Base-by-base conservation (phyloP, 352 stramenopile genomes). In the Pythium angustatum region DNA sequence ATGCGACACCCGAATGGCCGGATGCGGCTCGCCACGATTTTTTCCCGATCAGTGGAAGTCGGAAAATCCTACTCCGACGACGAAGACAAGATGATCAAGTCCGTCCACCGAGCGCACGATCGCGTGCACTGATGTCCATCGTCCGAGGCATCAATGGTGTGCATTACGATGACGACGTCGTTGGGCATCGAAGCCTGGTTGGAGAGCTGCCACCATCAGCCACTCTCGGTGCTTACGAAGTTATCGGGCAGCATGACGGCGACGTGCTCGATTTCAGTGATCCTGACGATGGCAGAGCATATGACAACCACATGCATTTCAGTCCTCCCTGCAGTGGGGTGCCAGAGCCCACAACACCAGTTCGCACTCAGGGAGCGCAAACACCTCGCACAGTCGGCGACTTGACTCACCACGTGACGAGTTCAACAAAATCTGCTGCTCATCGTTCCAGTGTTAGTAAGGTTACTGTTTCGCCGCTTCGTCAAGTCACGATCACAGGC, bases 61-160 rank as follows among this genome's bases (percentile, higher is more conserved):
- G 73, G 9, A 52, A 48, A 30, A 70, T 79, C 45, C 51, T 90
- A 47, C 52, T 91, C 24, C 69, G 77, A 64, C 61, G 55, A 5
- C 71, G 73, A 30, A 22, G 52, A 7, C 7, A 21, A 47, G 44
- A 60, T 8, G 38, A 65, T 24, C 38, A 47, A 26, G 33, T 9
- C 6, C 14, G 50, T 3, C 10, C 22, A 3, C 33, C 84, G 62
- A 82, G 76, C 27, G 40, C 62, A 36, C 72, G 75, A 19, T 89
- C 83, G 9, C 22, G 77, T 5, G 77, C 76, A 10, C 68, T 92
- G 27, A 64, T 78, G 21, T 15, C 67, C 12, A 57, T 90, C 22
- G 72, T 92, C 34, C 74, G 81, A 15, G 75, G 75, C 58, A 77
- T 90, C 15, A 73, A 90, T 33, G 73, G 69, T 11, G 59, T 84